Evolutionary conservation across 495 filamentous ascomycete species (phyloP).

Genomic region (Sphaerosporella brunnea): DNA sequence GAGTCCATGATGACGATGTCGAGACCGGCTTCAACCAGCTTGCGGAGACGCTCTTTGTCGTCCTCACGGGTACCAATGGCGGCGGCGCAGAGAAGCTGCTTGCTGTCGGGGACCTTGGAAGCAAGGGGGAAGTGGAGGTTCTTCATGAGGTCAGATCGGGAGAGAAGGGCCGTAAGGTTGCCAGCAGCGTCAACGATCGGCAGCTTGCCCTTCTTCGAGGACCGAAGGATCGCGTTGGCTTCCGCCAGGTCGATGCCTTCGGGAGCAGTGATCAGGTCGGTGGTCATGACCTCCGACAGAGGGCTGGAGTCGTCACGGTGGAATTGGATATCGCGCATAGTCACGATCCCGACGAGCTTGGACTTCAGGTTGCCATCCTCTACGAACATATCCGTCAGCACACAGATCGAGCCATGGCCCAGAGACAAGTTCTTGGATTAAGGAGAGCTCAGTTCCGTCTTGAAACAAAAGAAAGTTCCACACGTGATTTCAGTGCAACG

Average conservation of each 20-base stretch:
- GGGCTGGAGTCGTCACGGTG: slow-evolving; percentile 52
- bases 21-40: slow-evolving; percentile 82
- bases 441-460: slow-evolving; percentile 8
- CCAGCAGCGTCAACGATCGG: slow-evolving; percentile 77
- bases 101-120: slow-evolving; percentile 90
- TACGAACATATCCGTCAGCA: no score
- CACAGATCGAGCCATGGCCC: no score
- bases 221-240: slow-evolving; percentile 81
- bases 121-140: slow-evolving; percentile 94
- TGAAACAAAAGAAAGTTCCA: slow-evolving; percentile 32
- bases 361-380: slow-evolving; percentile 85
- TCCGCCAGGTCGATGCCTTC: slow-evolving; percentile 68
- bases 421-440: background rate
- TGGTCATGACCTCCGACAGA: slow-evolving; percentile 86
- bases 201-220: slow-evolving; percentile 98
- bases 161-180: slow-evolving; percentile 87
- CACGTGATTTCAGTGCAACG: slow-evolving; percentile 85
- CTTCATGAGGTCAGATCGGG: slow-evolving; percentile 94
- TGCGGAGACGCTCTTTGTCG: slow-evolving; percentile 70
- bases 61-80: slow-evolving; percentile 87
- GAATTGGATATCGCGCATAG: slow-evolving; percentile 95
- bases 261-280: slow-evolving; percentile 78
- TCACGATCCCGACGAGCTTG: slow-evolving; percentile 91
- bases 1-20: slow-evolving; percentile 92
- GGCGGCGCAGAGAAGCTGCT: slow-evolving; percentile 90